phyloP scores from a whole-genome alignment of 208 protist species.

The Blechomonas ayalai region DNA sequence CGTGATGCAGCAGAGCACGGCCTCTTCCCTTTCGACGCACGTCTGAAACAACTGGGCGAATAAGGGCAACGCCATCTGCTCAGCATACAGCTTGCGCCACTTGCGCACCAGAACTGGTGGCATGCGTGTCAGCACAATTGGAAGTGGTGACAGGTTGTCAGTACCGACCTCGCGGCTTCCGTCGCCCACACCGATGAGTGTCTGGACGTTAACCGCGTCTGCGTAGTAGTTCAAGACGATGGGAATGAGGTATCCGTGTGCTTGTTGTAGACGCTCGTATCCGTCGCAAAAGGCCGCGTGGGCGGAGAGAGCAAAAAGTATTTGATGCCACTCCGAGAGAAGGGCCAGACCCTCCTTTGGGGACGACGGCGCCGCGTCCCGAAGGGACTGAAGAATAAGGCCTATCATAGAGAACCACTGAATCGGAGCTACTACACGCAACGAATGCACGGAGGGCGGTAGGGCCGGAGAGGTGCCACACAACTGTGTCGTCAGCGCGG shows the following conservation, averaged over 20 bases:
- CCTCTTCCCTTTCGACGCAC: slow-evolving; percentile 16
- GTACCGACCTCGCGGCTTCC: neutral
- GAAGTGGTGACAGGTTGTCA: slow-evolving; percentile 11
- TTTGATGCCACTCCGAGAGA: slow-evolving; percentile 40
- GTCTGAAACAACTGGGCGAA: slow-evolving; percentile 16
- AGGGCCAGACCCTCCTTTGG: slow-evolving; percentile 3
- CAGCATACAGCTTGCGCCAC: slow-evolving; percentile 13
- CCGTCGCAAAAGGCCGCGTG: slow-evolving; percentile 18
- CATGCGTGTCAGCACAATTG: slow-evolving; percentile 12
- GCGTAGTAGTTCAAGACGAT: slow-evolving; percentile 18
- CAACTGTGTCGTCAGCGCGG: too few relatives aligned
- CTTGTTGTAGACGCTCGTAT: slow-evolving; percentile 2
- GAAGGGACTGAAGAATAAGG: too few relatives aligned
- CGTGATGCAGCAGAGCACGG: too few relatives aligned
- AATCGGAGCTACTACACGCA: too few relatives aligned
- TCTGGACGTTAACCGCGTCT: slow-evolving; percentile 16
- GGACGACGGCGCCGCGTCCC: neutral
- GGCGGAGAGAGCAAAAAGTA: slow-evolving; percentile 30
- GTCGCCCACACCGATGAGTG: neutral
- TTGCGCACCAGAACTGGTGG: slow-evolving; percentile 17
- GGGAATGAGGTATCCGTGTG: slow-evolving; percentile 12
- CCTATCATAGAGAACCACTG: too few relatives aligned
- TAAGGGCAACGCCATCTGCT: slow-evolving; percentile 8
- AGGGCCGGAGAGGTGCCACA: too few relatives aligned
- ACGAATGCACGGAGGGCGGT: too few relatives aligned